Evolutionary conservation across 2,329 filamentous ascomycete species (phyloP), one percentile per base, ranked within the genome.

Genomic region (Fusarium ambrosium): DNA sequence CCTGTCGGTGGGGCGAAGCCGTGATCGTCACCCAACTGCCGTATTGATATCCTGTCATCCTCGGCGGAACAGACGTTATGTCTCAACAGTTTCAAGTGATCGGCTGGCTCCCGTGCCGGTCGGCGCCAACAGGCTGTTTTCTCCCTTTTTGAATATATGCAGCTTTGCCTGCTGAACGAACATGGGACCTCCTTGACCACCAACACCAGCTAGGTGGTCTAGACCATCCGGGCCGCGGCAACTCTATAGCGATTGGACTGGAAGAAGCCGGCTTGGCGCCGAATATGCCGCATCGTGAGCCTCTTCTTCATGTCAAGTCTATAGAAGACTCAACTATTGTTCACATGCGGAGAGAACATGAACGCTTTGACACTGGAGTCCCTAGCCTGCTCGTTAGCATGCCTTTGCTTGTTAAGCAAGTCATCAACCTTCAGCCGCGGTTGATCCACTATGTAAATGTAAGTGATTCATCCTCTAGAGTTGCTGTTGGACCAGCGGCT

Each of bases 321-420:
- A 58, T 51, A 55, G 16, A 39, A n/a, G 32, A n/a, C 24, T 36
- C 56, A 43, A 9, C 27, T 56, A 24, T 34, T 37, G 64, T 43
- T 55, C 20, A 45, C 45, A 39, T 60, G 69, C 59, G 69, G 69
- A 60, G 48, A 70, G 48, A 43, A 36, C 27, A 41, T 53, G 45
- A 51, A 64, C 70, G 70, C 66, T 70, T 70, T 69, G 70, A 73
- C 70, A 63, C 43, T 62, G 22, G 24, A 60, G 51, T 43, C 56
- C 34, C 24, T 29, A 48, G 58, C 24, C 58, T 53, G 51, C 63
- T 55, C 45, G 37, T 36, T 55, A 48, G 24, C 22, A 60, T 64
- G 27, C 27, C 51, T 32, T 22, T 55, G 27, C 51, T 55, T 55
- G 51, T 55, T 32, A 55, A 55, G 51, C 51, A 55, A 34, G 51